phyloP scores from a whole-genome alignment of 352 stramenopile genomes.

The Saprolegnia parasitica region DNA sequence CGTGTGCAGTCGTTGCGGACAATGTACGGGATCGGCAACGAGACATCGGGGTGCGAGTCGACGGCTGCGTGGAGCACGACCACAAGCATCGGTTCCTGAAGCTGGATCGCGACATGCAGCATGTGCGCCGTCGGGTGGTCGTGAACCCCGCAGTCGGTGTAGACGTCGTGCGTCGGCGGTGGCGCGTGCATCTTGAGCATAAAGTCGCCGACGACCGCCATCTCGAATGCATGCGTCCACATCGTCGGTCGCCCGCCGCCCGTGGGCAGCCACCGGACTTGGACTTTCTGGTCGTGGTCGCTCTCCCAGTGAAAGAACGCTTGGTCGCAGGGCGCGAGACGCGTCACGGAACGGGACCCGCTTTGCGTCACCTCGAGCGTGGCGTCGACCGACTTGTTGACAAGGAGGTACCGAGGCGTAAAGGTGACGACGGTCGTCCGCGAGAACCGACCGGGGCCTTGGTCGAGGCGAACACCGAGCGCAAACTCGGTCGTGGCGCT shows the following conservation, averaged over 20 bases:
- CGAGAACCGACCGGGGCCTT: slow-evolving; percentile 69
- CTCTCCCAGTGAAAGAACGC: slow-evolving; percentile 2
- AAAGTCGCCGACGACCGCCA: slow-evolving; percentile 76
- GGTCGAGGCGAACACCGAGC: slow-evolving; percentile 82
- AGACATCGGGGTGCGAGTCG: slow-evolving; percentile 17
- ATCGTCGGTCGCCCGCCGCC: neutral
- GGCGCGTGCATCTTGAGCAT: slow-evolving; percentile 66
- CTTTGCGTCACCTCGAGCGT: slow-evolving; percentile 65
- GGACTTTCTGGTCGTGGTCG: neutral
- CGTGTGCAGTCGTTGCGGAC: slow-evolving; percentile 82
- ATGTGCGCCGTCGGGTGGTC: neutral
- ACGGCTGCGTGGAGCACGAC: slow-evolving; percentile 41
- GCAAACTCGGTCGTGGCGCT: slow-evolving; percentile 45
- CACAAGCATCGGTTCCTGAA: slow-evolving; percentile 74
- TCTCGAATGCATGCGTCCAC: slow-evolving; percentile 74
- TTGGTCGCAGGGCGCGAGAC: too few relatives aligned
- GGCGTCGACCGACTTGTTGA: slow-evolving; percentile 65
- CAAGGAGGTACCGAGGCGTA: slow-evolving; percentile 73
- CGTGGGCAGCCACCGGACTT: neutral
- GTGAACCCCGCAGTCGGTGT: slow-evolving; percentile 40
- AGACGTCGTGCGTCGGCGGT: slow-evolving; percentile 40
- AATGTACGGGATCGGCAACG: slow-evolving; percentile 20
- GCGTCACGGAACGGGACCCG: too few relatives aligned
- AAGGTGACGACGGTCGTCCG: slow-evolving; percentile 73
- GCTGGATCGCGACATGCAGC: slow-evolving; percentile 71